phyloP scores from a whole-genome alignment of 768 basidiomycete genomes.

The Nidularia sp. region DNA sequence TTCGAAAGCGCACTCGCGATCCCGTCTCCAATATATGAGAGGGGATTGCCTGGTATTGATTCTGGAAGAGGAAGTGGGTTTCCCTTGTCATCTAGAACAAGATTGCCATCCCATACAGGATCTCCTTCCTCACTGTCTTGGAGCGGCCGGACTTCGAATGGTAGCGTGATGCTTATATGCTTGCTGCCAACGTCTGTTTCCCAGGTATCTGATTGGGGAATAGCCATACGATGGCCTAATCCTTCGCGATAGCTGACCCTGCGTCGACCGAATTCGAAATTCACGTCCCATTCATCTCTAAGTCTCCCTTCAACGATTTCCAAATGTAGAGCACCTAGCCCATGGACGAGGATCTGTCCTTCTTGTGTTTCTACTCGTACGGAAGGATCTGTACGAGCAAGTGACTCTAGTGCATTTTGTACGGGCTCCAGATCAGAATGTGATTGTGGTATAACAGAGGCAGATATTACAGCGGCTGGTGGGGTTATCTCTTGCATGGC shows the following conservation, averaged over 20 bases:
- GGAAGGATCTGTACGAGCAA: slow-evolving; percentile 88
- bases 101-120: slow-evolving; percentile 72
- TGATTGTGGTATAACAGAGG: slow-evolving; percentile 76
- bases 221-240: slow-evolving; percentile 25
- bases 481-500: slow-evolving; percentile 63
- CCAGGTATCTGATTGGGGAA: slow-evolving; percentile 44
- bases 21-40: slow-evolving; percentile 60
- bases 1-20: slow-evolving; percentile 68
- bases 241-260: slow-evolving; percentile 81
- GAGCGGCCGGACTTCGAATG: slow-evolving; percentile 53
- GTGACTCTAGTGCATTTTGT: slow-evolving; percentile 65
- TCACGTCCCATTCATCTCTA: slow-evolving; percentile 72
- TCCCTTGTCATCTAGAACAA: slow-evolving; percentile 56
- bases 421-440: slow-evolving; percentile 77
- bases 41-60: slow-evolving; percentile 40
- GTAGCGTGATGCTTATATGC: slow-evolving; percentile 42
- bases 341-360: slow-evolving; percentile 80
- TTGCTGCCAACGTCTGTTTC: slow-evolving; percentile 61
- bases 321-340: slow-evolving; percentile 82
- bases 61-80: slow-evolving; percentile 50
- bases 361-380: slow-evolving; percentile 77
- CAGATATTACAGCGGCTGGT: slow-evolving; percentile 83
- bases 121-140: slow-evolving; percentile 55
- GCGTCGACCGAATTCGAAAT: slow-evolving; percentile 73
- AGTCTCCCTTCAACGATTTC: slow-evolving; percentile 85